Conservation (phyloP, 768 basidiomycete species). For the Suillus fuscotomentosus region DNA sequence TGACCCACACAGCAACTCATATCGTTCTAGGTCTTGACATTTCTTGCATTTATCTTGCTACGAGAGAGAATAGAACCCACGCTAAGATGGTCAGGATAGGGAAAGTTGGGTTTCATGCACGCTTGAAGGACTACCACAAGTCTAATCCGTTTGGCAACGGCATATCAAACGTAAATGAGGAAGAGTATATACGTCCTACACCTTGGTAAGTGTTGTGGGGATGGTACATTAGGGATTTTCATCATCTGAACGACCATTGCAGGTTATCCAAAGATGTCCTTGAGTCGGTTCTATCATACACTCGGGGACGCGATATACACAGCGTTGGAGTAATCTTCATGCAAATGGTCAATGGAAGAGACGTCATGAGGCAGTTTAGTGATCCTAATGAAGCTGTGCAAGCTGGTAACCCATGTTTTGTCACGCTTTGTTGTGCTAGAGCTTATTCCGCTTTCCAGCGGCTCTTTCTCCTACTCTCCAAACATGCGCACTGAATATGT, state of each 20-base stretch:
- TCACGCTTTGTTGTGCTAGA: background rate
- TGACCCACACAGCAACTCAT: background rate
- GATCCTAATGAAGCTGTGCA: constrained; percentile 59
- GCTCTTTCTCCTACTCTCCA: constrained; percentile 52
- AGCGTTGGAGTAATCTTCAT: constrained; percentile 74
- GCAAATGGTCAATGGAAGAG: constrained; percentile 83
- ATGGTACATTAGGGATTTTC: background rate
- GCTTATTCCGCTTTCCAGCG: constrained; percentile 33
- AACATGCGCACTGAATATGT: constrained; percentile 56
- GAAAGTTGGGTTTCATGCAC: constrained; percentile 68
- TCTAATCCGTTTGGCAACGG: constrained; percentile 72
- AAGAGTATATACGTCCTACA: constrained; percentile 27
- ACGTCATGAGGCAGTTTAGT: constrained; percentile 54
- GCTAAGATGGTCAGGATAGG: constrained; percentile 73
- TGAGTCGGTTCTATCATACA: constrained; percentile 77
- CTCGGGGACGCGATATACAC: constrained; percentile 79
- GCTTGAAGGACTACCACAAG: constrained; percentile 75
- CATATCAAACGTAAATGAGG: constrained; percentile 15
- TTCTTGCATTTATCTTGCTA: constrained; percentile 59
- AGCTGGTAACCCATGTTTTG: constrained; percentile 41
- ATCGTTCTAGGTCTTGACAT: constrained; percentile 49
- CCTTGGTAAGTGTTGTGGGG: constrained; percentile 19
- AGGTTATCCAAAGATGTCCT: constrained; percentile 80
- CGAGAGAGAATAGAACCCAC: constrained; percentile 47
- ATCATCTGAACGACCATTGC: background rate